Base-by-base conservation (phyloP, 306 rosid genomes). In the Castanopsis chinensis region DNA sequence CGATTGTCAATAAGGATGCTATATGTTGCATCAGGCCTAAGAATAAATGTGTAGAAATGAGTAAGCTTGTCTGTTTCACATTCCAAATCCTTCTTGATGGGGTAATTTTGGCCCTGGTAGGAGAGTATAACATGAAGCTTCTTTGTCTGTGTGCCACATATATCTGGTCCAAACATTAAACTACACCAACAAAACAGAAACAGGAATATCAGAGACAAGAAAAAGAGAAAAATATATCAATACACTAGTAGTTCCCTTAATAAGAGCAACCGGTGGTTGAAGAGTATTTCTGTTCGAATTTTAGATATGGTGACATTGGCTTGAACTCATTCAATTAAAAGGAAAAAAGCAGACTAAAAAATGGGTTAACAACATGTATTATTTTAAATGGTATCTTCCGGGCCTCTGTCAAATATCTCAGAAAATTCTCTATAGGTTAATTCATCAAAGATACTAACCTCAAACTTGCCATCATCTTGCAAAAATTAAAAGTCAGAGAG, bases 81-180 rank as follows among this genome's bases (percentile, higher is more conserved):
- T 80, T 91, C 88, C 82, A 95, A 86, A 73, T 91, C 97, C 88
- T 95, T 93, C 94, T 95, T 95, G 76, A 91, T 12, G 45, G 98
- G 98, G 86, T 95, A 95, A 81, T 95, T 95, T 79, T 95, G 99
- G 78, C 99, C 99, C 83, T 93, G 98, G 80, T 95, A 95, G 20
- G 99, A 95, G 78, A 93, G 88, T 81, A 95, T 90, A 63, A 79
- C 82, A 67, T 95, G 99, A 81, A 95, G 98, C 83, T 93, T 95
- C 92, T 95, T 95, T 41, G 94, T 90, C 79, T 95, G 96, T 0
- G 98, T 86, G 74, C 99, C 98, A 73, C 99, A 95, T 79, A 95
- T 12, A 89, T 95, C 99, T 63, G 99, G 99, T 79, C 99, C 99
- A 82, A 95, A 93, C 99, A 95, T 95, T 41, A 95, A 58, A 80